Evolutionary conservation across 257 asterid species (phyloP), one percentile per base, ranked within the genome.

Genomic region (Solanum paucissectum): DNA sequence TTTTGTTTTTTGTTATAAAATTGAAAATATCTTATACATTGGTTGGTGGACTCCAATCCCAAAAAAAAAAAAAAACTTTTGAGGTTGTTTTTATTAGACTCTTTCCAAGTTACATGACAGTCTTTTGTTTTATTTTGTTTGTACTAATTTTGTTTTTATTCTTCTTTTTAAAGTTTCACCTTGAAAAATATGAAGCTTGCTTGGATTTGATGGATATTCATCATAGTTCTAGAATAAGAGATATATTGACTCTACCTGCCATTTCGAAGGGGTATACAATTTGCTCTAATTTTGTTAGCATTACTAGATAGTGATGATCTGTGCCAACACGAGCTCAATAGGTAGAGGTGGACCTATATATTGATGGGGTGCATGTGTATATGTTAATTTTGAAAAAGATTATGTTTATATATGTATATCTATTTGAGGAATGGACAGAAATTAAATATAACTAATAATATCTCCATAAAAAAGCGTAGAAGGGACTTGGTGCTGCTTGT

Each of bases 341-440:
- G 7, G 2, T 20, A 18, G 2, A 55, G 10, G 0, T 55, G 64
- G 2, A 18, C 0, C 1, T 4, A 20, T 55, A 6, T 55, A 55
- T 18, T 2, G 2, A 18, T 55, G 4, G 10, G 9, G 4, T 3
- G 1, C 3, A 55, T 2, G 1, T 55, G 0, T 55, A 55, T 55
- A 0, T 0, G n/a, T 55, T 2, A 55, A 18, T 0, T 55, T 55
- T 55, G 0, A 2, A 55, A 55, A 52, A 55, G 6, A 6, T 1
- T 52, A 52, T 52, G 4, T 52, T 13, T 49, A 14, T 49, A 14
- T 16, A 52, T 52, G 1, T 14, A 52, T 52, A 52, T 52, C 1
- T 16, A 52, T 52, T 52, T 16, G 62, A 52, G 62, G 0, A 52
- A 38, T 4, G 37, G 37, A 46, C 62, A 52, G 0, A 52, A 52